Conservation (phyloP, 1,139 yeast species). For the Saccharomyces hybrid region DNA sequence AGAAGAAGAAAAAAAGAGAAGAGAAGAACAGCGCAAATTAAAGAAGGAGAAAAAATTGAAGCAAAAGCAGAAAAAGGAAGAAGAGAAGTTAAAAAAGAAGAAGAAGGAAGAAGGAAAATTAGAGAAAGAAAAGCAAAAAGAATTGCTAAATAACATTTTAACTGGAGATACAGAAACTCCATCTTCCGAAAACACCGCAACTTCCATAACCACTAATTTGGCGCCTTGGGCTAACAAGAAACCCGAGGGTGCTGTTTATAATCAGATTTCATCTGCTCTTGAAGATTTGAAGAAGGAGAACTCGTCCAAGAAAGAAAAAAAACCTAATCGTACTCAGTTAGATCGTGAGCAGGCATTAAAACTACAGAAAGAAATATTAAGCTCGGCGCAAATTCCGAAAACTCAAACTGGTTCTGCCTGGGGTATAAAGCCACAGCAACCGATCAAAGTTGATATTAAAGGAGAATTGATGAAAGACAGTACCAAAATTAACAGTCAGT, state of each 20-base stretch:
- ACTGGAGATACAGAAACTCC: background rate
- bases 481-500: background rate
- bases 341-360: constrained; percentile 18
- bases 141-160: background rate
- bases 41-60: constrained; percentile 10
- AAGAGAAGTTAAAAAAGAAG: constrained; percentile 9
- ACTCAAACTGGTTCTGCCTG: background rate
- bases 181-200: constrained; percentile 7
- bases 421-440: background rate
- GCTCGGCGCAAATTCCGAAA: constrained; percentile 4
- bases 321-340: constrained; percentile 14
- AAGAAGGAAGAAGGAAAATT: background rate
- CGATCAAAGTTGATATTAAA: background rate
- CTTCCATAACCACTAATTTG: constrained; percentile 11
- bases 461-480: background rate
- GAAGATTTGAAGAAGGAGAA: constrained; percentile 20
- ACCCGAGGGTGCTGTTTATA: constrained; percentile 18
- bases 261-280: constrained; percentile 13
- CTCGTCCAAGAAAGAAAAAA: constrained; percentile 15
- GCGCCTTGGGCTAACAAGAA: constrained; percentile 43
- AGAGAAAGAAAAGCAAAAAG: constrained; percentile 4
- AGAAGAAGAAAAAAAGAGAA: constrained; percentile 13
- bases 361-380: constrained; percentile 19
- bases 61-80: constrained; percentile 12
- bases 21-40: constrained; percentile 13